Evolutionary conservation across 257 asterid species (phyloP), one percentile per base, ranked within the genome.

Genomic region (Solanum corneliomulleri): DNA sequence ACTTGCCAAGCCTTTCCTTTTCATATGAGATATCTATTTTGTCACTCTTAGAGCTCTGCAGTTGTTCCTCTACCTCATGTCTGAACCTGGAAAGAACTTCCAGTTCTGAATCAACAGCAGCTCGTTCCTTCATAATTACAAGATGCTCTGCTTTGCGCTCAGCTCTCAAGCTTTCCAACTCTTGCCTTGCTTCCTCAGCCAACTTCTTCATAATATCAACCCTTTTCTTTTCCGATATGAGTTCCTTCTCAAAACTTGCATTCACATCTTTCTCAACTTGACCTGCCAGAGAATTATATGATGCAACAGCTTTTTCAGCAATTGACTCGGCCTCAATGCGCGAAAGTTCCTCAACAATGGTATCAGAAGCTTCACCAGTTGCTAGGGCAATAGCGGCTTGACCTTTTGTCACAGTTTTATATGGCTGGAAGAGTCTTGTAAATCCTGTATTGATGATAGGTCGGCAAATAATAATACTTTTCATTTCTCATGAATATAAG

Each of bases 341-440:
- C 58, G 96, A 96, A 87, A 96, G 98, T 88, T 96, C 99, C 90
- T 97, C 99, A 45, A 93, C 88, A 52, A 96, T 97, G 39, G 93
- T 91, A 82, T 94, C 93, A 75, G 94, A 92, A 88, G 95, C 96
- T 75, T 96, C 99, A 27, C 99, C 98, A 83, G 98, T 94, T 85
- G 98, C 92, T 86, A 97, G 93, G 66, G 98, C 97, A 88, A 96
- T 92, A 66, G 98, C 99, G 64, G 99, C 98, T 91, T 97, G 99
- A 78, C 99, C 98, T 85, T 94, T 97, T 27, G 99, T 97, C 90
- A 97, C 99, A 25, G 99, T 99, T 88, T 97, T 97, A 70, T 92
- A 94, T 69, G 99, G 99, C 92, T 97, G 99, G 95, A 96, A 97
- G 82, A 96, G 93, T 89, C 99, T 93, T 81, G 99, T 95, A 87